Base-by-base conservation (phyloP, 306 rosid species). In the Delonix regia region DNA sequence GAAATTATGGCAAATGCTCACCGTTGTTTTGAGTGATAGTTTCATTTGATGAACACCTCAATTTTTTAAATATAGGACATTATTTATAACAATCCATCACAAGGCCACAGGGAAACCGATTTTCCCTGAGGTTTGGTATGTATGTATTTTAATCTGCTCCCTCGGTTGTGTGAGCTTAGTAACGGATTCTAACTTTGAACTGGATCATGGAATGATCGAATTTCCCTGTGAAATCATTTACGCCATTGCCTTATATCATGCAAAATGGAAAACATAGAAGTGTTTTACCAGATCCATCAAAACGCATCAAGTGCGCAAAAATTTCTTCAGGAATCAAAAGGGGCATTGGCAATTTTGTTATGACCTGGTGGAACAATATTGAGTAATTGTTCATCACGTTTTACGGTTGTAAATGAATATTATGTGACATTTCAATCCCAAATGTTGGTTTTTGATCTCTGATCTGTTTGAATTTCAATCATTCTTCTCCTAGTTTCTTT, bases 71-170 rank as follows among this genome's bases (percentile, higher is more conserved):
- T 44, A 49, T 7, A 41, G 45, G 81, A 63, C 49, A 45, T 45
- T 41, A 28, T 19, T 38, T 66, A 70, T 42, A 63, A 38, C 25
- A 21, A 47, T 18, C 49, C 69, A 79, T 75, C 68, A 47, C 59
- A 12, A 18, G 72, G 18, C 47, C 73, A 33, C 42, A 44, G 52
- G 42, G 71, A 71, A 61, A 65, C 47, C 18, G 25, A 71, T 25
- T 76, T 33, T 73, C 51, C 25, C 73, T 66, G 49, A n/a, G 80
- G 78, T 60, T 47, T 73, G 68, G 47, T 78, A 51, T 6, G 18
- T 27, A 67, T 80, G 76, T 57, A 24, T 79, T 71, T 60, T 4
- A 24, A 33, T 22, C 41, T 21, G 18, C 18, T 56, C 3, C 27
- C 8, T 66, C 42, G 51, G 51, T 56, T 78, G 51, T 66, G 28